Base-by-base conservation (phyloP, 169 alveolate species). In the Plasmodium blacklocki region DNA sequence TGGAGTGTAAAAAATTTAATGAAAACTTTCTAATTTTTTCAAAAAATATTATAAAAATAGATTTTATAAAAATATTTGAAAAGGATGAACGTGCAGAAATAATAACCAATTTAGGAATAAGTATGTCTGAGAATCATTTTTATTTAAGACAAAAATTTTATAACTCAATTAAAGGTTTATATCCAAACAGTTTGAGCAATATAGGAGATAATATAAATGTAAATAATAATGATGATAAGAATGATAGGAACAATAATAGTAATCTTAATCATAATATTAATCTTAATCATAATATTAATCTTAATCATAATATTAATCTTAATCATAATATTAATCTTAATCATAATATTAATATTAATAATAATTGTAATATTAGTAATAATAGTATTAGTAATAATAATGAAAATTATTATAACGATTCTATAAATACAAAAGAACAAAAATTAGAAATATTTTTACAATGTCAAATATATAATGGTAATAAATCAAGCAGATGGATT, bases 1-100 rank as follows among this genome's bases (percentile, higher is more conserved):
- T 83, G 73, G 91, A 83, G 32, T 83, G 91, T 63, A 83, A 83
- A 83, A 83, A 83, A 83, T 71, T 58, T 83, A 83, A 72, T 63
- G 91, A 83, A 45, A 83, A 83, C 26, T 83, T 83, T 70, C 71
- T 83, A 11, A 39, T 83, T 47, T 83, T 83, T 43, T 83, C 91
- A 12, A 83, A 83, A 70, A 67, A 63, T 83, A 73, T 83, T 7
- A 26, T 45, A 32, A 83, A 83, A 83, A 26, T 83, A 21, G 85
- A 83, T 83, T 68, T 83, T 68, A 68, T 83, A 67, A 83, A 83
- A 68, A 83, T 83, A 47, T 64, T 64, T 32, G 71, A 76, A 64
- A 76, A 50, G 23, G 91, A 73, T 45, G 91, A 73, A 60, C 59
- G 54, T 15, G 72, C 52, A 39, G 91, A 83, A 54, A 68, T 49